Evolutionary conservation across 768 basidiomycete genomes (phyloP).

Genomic region (Boletus rubroflammeus): DNA sequence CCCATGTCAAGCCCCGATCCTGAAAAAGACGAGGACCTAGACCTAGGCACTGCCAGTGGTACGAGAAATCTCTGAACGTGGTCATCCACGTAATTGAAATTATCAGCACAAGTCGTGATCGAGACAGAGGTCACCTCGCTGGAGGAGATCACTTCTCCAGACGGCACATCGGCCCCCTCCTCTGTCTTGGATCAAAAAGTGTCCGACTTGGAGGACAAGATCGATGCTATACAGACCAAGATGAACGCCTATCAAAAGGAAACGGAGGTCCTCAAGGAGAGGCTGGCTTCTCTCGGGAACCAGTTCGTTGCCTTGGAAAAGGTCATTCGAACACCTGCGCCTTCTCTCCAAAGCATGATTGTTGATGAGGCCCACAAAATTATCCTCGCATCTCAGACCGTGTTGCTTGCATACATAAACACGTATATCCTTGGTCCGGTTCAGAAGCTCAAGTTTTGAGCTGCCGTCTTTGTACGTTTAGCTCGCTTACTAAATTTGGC

Average conservation of each 20-base stretch:
- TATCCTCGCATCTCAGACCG: neutral
- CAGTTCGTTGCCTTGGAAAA: conserved; percentile 4
- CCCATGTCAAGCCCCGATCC: conserved; percentile 3
- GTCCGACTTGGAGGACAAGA: neutral
- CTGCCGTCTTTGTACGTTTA: conserved; percentile 4
- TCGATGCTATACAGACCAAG: neutral
- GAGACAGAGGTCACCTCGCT: neutral
- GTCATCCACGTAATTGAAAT: conserved; percentile 2
- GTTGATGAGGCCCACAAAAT: neutral
- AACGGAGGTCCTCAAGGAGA: conserved; percentile 1
- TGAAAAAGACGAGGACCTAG: neutral
- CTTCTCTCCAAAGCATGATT: neutral
- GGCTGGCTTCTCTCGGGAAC: conserved; percentile 1
- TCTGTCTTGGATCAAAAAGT: neutral
- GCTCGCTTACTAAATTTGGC: neutral
- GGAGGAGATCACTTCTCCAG: neutral
- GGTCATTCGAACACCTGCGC: neutral
- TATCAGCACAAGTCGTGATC: neutral
- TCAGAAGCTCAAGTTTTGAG: neutral
- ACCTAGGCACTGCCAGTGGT: neutral
- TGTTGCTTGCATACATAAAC: conserved; percentile 3
- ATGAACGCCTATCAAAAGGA: neutral
- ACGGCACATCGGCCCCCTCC: neutral
- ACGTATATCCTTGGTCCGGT: conserved; percentile 5
- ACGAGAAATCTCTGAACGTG: neutral